These are phyloP conservation scores for Rhizophagus clarus DNA, from an alignment of 192 early-diverging fungal genomes.

Conservation along the genomic window DNA sequence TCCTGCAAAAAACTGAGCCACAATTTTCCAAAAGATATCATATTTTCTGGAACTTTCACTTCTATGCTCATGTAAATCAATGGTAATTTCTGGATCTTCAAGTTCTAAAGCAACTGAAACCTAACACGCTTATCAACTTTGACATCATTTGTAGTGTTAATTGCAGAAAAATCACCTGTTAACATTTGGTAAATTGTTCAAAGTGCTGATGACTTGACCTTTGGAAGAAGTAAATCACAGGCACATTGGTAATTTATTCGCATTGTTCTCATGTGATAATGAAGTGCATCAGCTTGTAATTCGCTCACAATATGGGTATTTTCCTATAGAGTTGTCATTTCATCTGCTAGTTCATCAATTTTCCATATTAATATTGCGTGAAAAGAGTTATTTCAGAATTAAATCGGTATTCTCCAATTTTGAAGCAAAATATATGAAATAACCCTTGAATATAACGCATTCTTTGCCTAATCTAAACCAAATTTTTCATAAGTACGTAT, in stretches of 20 bases:
- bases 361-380: background rate
- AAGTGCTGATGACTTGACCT: background rate
- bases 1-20: too few species aligned
- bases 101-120: background rate
- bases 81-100: background rate
- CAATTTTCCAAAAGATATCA: too few species aligned
- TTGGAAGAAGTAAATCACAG: background rate
- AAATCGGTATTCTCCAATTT: background rate
- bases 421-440: background rate
- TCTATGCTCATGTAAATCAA: background rate
- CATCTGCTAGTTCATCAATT: background rate
- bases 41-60: background rate
- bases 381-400: background rate
- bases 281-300: background rate
- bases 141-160: background rate
- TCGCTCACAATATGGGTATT: background rate
- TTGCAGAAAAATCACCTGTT: background rate
- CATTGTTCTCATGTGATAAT: background rate
- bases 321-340: background rate
- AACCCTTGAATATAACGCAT: background rate
- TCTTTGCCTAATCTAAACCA: background rate
- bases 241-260: background rate
- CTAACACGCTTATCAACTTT: background rate
- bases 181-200: background rate
- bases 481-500: background rate